Base-by-base conservation (phyloP, 116 monocot genomes). In the Iris pallida region DNA sequence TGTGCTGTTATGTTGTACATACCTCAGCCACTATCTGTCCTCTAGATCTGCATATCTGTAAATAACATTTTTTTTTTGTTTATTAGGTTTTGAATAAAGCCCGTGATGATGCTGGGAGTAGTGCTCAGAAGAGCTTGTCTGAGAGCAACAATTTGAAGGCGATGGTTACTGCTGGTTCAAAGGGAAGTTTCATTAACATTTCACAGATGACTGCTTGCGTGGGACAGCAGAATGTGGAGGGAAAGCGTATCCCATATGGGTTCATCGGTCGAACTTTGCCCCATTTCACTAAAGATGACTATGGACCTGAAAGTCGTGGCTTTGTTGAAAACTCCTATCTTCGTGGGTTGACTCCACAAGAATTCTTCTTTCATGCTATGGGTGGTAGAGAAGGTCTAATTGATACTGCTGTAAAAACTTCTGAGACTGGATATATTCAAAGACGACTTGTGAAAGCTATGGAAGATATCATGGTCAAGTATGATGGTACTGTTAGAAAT, bases 391-490 rank as follows among this genome's bases (percentile, higher is more conserved):
- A 98, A 82, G 97, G 93, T 83, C 71, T 98, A 47, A 98, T 98
- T 62, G 97, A 98, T 79, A 98, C 97, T 57, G 97, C 97, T 13
- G 97, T 98, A 5, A 98, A 98, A 66, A 98, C 97, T 68, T 98
- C 97, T 78, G 97, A 98, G 71, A 98, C 93, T 30, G 97, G 97
- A 20, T 98, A 98, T 76, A 98, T 98, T 52, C 97, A 98, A 64
- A 71, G 97, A 41, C 82, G 97, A 8, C 92, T 98, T 71, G 97
- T 98, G 54, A 98, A 98, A 72, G 97, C 97, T 42, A 98, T 98
- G 97, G 97, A 98, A 72, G 97, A 98, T 68, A 98, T 98, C 60
- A 98, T 98, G 93, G 97, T 98, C 47, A 93, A 98, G 65, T 98
- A 98, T 81, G 97, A 98, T 78, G 93, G 90, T 13, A 98, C 97